A percentile compares a stretch with the other conserved stretches of the same genome.
Conservation (phyloP, 768 basidiomycete species). For the Lanmaoa rubissima region DNA sequence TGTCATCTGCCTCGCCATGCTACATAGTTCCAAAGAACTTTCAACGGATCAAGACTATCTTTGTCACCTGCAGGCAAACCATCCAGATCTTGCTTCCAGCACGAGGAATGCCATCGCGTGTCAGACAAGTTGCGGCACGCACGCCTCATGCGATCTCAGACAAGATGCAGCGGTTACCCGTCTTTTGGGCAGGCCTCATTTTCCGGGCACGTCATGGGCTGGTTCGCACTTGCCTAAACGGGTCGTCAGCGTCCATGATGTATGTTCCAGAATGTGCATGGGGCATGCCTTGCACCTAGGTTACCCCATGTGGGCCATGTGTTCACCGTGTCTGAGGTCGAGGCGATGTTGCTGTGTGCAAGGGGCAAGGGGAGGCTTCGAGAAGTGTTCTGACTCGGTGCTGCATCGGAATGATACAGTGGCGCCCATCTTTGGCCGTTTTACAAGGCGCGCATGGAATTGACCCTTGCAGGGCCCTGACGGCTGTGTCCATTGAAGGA, state of each 20-base stretch:
- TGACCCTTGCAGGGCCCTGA: not conserved
- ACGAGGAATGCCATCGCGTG: not conserved
- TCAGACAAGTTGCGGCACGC: not conserved
- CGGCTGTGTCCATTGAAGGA: not conserved
- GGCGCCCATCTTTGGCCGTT: not conserved
- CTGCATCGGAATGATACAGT: not conserved
- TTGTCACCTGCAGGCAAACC: not conserved
- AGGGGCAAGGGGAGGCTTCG: not conserved
- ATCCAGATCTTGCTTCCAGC: not conserved
- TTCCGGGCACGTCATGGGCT: not conserved
- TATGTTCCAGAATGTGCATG: not conserved
- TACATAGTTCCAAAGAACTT: not conserved
- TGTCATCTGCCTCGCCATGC: not conserved
- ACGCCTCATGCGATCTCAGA: conserved; percentile 7
- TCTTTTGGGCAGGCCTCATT: not conserved
- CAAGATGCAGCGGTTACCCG: not conserved
- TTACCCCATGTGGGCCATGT: not conserved
- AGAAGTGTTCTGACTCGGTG: not conserved
- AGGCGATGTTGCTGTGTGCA: conserved; percentile 5
- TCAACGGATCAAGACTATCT: not conserved
- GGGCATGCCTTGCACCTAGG: not conserved
- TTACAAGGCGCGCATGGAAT: not conserved
- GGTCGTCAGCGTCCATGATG: not conserved
- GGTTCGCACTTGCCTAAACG: not conserved
- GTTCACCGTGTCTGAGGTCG: not conserved